phyloP scores from a whole-genome alignment of 2,329 filamentous ascomycete species.

The Apiospora marii region DNA sequence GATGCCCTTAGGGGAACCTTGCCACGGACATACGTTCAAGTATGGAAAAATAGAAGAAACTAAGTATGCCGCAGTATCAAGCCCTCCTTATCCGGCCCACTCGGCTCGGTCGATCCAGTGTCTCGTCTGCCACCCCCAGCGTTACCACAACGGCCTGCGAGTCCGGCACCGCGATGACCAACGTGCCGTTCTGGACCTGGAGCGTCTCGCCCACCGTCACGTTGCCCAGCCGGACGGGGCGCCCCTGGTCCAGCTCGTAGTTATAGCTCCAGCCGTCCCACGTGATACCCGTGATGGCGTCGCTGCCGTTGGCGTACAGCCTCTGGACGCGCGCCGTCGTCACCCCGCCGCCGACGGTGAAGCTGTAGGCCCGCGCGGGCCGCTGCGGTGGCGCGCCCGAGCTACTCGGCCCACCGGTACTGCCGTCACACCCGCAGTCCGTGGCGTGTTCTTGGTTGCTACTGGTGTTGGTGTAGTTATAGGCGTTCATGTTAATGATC shows the following conservation, averaged over 20 bases:
- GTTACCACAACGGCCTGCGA: constrained; percentile 51
- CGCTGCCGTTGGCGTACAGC: constrained; percentile 67
- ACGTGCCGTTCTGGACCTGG: constrained; percentile 45
- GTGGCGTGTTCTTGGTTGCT: constrained; percentile 26
- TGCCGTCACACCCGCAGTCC: not conserved
- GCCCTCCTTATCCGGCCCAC: not conserved
- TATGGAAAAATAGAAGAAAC: not conserved
- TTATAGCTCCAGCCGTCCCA: constrained; percentile 70
- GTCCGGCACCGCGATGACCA: constrained; percentile 50
- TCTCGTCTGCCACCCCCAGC: constrained; percentile 30
- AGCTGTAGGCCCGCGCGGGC: constrained; percentile 48
- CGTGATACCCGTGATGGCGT: constrained; percentile 67
- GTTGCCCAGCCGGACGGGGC: constrained; percentile 61
- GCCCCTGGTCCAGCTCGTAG: constrained; percentile 62
- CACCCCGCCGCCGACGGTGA: constrained; percentile 35
- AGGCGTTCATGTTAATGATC: constrained; percentile 64
- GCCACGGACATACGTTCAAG: not conserved
- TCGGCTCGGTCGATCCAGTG: not conserved
- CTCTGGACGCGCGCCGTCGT: constrained; percentile 50
- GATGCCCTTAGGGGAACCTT: too few species aligned
- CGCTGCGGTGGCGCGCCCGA: constrained; percentile 34
- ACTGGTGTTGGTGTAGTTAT: constrained; percentile 63
- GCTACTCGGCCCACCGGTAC: not conserved
- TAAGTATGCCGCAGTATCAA: not conserved
- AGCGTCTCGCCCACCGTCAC: constrained; percentile 60